Base-by-base conservation (phyloP, 169 alveolate genomes). In the Cryptosporidium felis region DNA sequence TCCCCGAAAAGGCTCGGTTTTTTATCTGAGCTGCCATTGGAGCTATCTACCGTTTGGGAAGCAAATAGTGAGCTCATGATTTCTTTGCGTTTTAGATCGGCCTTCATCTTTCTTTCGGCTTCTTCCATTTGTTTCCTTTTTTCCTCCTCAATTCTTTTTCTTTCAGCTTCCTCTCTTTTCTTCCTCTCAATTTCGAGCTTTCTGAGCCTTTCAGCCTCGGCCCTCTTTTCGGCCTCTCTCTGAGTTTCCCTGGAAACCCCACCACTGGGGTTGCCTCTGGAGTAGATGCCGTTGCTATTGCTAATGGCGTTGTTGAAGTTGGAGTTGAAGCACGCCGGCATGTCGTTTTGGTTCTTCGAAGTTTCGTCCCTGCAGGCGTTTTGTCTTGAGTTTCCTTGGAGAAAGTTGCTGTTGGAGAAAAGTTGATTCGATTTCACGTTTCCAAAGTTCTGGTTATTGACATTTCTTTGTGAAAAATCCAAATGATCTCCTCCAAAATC, bases 1-100 rank as follows among this genome's bases (percentile, higher is more conserved):
- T 74, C 85, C 1, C 85, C 85, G 56, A 74, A 74, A n/a, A 74
- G 61, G 36, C 85, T 74, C 9, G 85, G 85, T 36, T 74, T 74
- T 47, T 74, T 74, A 5, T 74, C 67, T 28, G 38, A 23, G 34
- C 23, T 41, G 30, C 5, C 32, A 14, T 21, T 42, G 18, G 21
- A 47, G n/a, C 49, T 51, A 16, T 28, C 34, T 8, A 26, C 10
- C 14, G 23, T 30, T 14, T 23, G 30, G 18, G 44, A 34, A 49
- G 67, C 44, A 74, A 74, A 74, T 23, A 74, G 18, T 0, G 85
- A 74, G 26, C 38, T 34, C 85, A 74, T 74, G 30, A 74, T 36
- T 36, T 74, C 85, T 53, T 49, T 74, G 23, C 85, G 60, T 56
- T 74, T 74, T 4, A 53, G 18, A 34, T 74, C 85, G 23, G 46